Evolutionary conservation across 129 eudicot species (phyloP), one percentile per base, ranked within the genome.

Genomic region (Ambrosia artemisiifolia): DNA sequence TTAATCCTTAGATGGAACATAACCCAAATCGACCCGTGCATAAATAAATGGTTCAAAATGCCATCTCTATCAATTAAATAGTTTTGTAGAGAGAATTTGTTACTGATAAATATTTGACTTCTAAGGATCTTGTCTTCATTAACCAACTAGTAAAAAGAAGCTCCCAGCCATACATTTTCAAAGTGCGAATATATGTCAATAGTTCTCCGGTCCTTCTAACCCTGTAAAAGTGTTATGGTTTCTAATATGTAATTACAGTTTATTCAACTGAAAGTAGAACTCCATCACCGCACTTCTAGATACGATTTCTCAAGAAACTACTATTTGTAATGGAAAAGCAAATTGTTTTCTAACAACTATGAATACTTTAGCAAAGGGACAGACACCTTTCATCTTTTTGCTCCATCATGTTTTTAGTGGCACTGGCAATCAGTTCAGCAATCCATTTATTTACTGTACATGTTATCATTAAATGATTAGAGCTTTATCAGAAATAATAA

Each of bases 91-190:
- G 13, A 30, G 18, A 34, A 34, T 6, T 32, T 55, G 83, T 78
- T 82, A 91, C 97, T 2, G 95, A 83, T 82, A 91, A 79, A 46
- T 90, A 78, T 60, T 74, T 63, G 63, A 93, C 93, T 90, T 93
- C 98, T 18, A 78, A 82, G 71, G 88, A 79, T 79, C 98, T 85
- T 35, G 98, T 90, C 78, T 90, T 86, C 92, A 85, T 87, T 78
- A 93, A 85, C 96, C 98, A 87, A 72, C 73, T 78, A 42, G 89
- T 63, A 82, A 93, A 93, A 69, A 87, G 92, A 48, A 89, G 83
- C 82, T 93, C 98, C 98, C 98, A 93, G n/a, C 92, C 85, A 79
- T 93, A 93, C 96, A 93, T 89, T 83, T 93, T 93, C 66, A 93
- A 65, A 54, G 98, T 89, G 56, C 98, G 96, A 16, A 91, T 85